phyloP scores from a whole-genome alignment of 2,329 filamentous ascomycete genomes.

The Magnaporthiopsis rhizophila region DNA sequence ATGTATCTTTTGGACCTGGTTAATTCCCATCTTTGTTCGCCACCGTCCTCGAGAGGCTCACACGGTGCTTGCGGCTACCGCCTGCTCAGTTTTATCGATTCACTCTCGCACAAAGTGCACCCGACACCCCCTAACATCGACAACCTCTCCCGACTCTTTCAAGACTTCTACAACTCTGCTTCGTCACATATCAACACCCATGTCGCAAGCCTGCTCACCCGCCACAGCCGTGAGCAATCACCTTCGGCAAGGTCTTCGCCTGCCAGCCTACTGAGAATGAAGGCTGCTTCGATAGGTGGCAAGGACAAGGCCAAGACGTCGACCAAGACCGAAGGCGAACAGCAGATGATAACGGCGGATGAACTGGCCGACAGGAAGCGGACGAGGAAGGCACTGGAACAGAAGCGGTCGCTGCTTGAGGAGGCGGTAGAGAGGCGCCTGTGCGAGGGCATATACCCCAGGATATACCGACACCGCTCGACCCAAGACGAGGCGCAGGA shows the following conservation, averaged over 20 bases:
- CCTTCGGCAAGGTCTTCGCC: slow-evolving; percentile 49
- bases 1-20: slow-evolving; percentile 17
- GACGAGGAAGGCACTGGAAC: slow-evolving; percentile 68
- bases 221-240: slow-evolving; percentile 61
- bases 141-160: slow-evolving; percentile 75
- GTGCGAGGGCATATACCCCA: slow-evolving; percentile 77
- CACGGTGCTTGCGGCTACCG: slow-evolving; percentile 7
- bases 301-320: slow-evolving; percentile 41
- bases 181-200: slow-evolving; percentile 80
- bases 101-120: slow-evolving; percentile 78
- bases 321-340: slow-evolving; percentile 40
- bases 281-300: slow-evolving; percentile 42
- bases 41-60: background rate
- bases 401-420: slow-evolving; percentile 69
- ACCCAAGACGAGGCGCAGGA: slow-evolving; percentile 93
- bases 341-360: slow-evolving; percentile 84
- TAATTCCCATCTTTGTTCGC: background rate
- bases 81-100: slow-evolving; percentile 71
- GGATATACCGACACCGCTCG: slow-evolving; percentile 83
- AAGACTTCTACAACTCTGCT: slow-evolving; percentile 83
- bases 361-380: slow-evolving; percentile 77
- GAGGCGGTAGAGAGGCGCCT: slow-evolving; percentile 84
- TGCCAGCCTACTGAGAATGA: slow-evolving; percentile 47
- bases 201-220: slow-evolving; percentile 69
- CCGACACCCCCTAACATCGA: slow-evolving; percentile 77